Percentiles rank a stretch among this genome's conserved stretches.
These are phyloP conservation scores for Coemansia sp. DNA, from an alignment of 192 early-diverging fungal genomes.

Conservation along the genomic window DNA sequence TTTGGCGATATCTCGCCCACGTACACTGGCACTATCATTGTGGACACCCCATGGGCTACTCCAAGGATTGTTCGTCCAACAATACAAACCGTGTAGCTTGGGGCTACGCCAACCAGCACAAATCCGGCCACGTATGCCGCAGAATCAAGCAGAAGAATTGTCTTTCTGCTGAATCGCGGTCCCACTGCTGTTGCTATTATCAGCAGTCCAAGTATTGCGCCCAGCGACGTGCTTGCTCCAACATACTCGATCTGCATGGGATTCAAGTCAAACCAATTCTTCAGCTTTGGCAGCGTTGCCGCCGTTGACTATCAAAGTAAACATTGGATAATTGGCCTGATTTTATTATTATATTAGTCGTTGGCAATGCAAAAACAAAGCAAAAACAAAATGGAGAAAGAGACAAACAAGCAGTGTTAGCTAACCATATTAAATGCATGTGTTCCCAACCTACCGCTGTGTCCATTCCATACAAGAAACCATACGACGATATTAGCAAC, in stretches of 20 bases:
- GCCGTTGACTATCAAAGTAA: conserved; percentile 16
- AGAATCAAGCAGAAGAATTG: conserved; percentile 13
- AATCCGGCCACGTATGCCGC: conserved; percentile 16
- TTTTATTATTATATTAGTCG: neutral
- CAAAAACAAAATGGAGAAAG: neutral
- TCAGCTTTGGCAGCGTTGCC: conserved; percentile 15
- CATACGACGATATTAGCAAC: conserved; percentile 21
- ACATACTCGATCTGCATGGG: conserved; percentile 26
- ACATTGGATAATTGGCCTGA: neutral
- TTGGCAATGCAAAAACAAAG: neutral
- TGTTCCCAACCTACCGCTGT: conserved; percentile 23
- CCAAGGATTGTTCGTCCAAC: conserved; percentile 22
- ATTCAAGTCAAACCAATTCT: conserved; percentile 7
- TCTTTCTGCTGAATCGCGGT: conserved; percentile 8
- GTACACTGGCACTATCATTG: conserved; percentile 34
- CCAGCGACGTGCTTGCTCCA: conserved; percentile 24
- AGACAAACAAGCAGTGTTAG: neutral
- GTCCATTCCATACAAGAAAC: conserved; percentile 32
- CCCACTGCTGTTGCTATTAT: conserved; percentile 18
- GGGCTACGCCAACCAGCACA: conserved; percentile 13
- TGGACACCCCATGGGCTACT: conserved; percentile 24
- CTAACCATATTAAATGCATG: neutral
- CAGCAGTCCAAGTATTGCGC: conserved; percentile 27
- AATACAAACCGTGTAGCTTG: conserved; percentile 15
- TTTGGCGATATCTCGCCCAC: conserved; percentile 39